A percentile compares a stretch with the other conserved stretches of the same genome.
phyloP scores from a whole-genome alignment of 495 filamentous ascomycete species.

The Hyaloscypha variabilis region DNA sequence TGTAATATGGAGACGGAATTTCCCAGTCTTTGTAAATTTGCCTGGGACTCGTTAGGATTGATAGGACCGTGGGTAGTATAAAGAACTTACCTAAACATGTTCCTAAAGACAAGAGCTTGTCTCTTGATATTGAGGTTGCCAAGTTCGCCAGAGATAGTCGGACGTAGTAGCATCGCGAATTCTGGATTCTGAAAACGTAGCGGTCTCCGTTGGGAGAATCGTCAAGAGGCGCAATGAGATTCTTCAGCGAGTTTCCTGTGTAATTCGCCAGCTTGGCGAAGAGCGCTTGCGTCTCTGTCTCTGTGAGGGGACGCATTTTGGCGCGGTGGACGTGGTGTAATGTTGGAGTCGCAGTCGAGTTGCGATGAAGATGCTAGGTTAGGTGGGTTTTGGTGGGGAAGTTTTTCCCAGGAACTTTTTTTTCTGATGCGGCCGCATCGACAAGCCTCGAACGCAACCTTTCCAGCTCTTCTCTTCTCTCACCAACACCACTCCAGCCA shows the following conservation, averaged over 20 bases:
- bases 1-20: slow-evolving; percentile 84
- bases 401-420: slow-evolving; percentile 34
- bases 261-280: slow-evolving; percentile 87
- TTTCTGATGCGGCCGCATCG: slow-evolving; percentile 27
- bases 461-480: slow-evolving; percentile 33
- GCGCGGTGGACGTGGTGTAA: not conserved
- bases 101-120: slow-evolving; percentile 80
- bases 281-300: slow-evolving; percentile 70
- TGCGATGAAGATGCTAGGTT: not conserved
- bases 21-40: slow-evolving; percentile 91
- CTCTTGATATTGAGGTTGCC: slow-evolving; percentile 79
- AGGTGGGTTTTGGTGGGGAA: slow-evolving; percentile 31
- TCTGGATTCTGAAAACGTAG: slow-evolving; percentile 84
- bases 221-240: slow-evolving; percentile 75
- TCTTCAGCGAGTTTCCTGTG: slow-evolving; percentile 75
- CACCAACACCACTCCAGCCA: slow-evolving; percentile 43
- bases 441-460: not conserved
- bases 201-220: slow-evolving; percentile 63
- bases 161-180: slow-evolving; percentile 84
- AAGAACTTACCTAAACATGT: slow-evolving; percentile 65
- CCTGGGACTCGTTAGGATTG: slow-evolving; percentile 37
- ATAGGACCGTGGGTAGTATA: not conserved
- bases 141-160: slow-evolving; percentile 85
- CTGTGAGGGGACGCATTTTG: slow-evolving; percentile 74
- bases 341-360: not conserved